Evolutionary conservation across 805 yeast genomes (phyloP).

Genomic region (Myxozyma neotropica): DNA sequence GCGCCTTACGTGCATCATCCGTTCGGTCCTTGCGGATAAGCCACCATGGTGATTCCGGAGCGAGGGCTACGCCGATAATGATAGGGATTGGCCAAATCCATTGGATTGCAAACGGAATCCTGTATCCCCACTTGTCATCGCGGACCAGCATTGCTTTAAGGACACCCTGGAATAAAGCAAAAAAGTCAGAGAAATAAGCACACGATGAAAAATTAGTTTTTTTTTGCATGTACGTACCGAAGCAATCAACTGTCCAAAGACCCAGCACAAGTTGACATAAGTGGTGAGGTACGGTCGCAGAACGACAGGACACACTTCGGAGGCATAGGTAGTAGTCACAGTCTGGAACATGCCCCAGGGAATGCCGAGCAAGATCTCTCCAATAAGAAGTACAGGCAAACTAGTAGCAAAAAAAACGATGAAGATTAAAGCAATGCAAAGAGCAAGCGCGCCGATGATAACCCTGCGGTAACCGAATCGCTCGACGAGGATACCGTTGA

Average conservation of each 20-base stretch:
- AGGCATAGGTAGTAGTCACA: conserved; percentile 56
- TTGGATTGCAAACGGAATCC: conserved; percentile 60
- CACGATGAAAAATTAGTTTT: too few species aligned
- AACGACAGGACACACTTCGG: conserved; percentile 58
- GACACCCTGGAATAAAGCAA: conserved; percentile 45
- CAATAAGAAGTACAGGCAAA: conserved; percentile 45
- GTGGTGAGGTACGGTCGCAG: conserved; percentile 55
- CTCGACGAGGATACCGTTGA: conserved; percentile 51
- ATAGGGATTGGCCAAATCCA: conserved; percentile 63
- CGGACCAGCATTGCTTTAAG: conserved; percentile 36
- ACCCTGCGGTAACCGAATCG: conserved; percentile 52
- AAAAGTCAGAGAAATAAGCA: too few species aligned
- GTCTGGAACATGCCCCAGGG: conserved; percentile 62
- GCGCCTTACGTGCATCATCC: conserved; percentile 9
- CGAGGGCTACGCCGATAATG: conserved; percentile 47
- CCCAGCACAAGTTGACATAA: conserved; percentile 56
- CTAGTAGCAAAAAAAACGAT: conserved; percentile 52
- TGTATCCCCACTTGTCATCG: conserved; percentile 48
- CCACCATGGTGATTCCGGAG: conserved; percentile 41
- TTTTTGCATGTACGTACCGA: too few species aligned
- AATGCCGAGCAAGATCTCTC: conserved; percentile 47
- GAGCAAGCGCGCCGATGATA: conserved; percentile 44
- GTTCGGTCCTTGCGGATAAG: conserved; percentile 10
- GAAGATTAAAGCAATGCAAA: conserved; percentile 49
- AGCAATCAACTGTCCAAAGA: conserved; percentile 56